Conservation (phyloP, 768 basidiomycete species). For the Russula griseocarnosa region DNA sequence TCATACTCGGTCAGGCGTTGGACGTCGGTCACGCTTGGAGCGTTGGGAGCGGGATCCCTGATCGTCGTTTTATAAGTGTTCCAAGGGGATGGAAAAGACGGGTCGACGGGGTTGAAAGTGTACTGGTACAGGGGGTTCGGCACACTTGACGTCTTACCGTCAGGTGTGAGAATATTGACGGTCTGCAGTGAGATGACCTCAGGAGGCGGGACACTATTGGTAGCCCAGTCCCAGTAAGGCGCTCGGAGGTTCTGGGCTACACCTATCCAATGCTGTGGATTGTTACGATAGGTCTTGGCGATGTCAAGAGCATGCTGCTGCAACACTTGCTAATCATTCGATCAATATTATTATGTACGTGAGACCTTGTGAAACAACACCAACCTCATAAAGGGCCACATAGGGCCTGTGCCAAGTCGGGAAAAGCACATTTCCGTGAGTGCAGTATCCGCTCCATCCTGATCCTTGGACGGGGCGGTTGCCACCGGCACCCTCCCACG, state of each 20-base stretch:
- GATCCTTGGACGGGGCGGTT: slow-evolving; percentile 30
- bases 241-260: slow-evolving; percentile 39
- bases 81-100: slow-evolving; percentile 17
- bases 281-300: slow-evolving; percentile 40
- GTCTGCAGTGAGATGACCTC: slow-evolving; percentile 38
- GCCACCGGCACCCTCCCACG: slow-evolving; percentile 43
- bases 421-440: slow-evolving; percentile 51
- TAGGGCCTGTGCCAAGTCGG: slow-evolving; percentile 58
- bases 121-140: slow-evolving; percentile 39
- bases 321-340: slow-evolving; percentile 44
- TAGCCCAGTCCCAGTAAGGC: slow-evolving; percentile 54
- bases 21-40: slow-evolving; percentile 30
- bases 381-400: slow-evolving; percentile 47
- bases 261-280: slow-evolving; percentile 32
- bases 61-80: slow-evolving; percentile 18
- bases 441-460: slow-evolving; percentile 49
- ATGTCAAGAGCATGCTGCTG: slow-evolving; percentile 40
- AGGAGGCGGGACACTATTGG: slow-evolving; percentile 37
- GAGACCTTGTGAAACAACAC: slow-evolving; percentile 9
- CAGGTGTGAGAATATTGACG: slow-evolving; percentile 37
- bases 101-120: slow-evolving; percentile 36
- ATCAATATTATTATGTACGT: background rate
- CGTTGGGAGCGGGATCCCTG: slow-evolving; percentile 11
- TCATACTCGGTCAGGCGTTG: slow-evolving; percentile 33
- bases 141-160: slow-evolving; percentile 33